These are phyloP conservation scores for Isoetes taiwanensis DNA, from an alignment of 75 land plant genomes.

Conservation along the genomic window DNA sequence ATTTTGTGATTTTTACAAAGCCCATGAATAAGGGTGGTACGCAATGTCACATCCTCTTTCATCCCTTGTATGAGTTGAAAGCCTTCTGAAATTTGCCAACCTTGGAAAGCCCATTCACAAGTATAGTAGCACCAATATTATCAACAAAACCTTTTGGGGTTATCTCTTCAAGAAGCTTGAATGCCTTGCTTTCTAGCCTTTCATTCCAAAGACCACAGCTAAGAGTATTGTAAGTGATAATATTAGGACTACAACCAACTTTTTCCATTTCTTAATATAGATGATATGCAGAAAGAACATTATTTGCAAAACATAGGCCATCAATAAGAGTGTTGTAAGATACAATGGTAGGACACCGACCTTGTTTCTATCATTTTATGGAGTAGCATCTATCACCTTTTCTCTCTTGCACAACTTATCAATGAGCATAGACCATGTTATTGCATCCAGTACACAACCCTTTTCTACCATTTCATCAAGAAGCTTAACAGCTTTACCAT, in stretches of 20 bases:
- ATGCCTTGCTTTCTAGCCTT: no score
- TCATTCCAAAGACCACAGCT: neutral
- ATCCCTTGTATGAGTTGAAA: conserved; percentile 13
- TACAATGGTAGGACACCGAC: conserved; percentile 28
- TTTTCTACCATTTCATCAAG: conserved; percentile 32
- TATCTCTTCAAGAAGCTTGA: no score
- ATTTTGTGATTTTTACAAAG: conserved; percentile 45
- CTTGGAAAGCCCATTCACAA: conserved; percentile 33
- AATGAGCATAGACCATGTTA: conserved; percentile 62
- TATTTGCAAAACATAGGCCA: conserved; percentile 19
- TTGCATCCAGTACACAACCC: conserved; percentile 51
- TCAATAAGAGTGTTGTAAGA: conserved; percentile 37
- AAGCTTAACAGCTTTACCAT: conserved; percentile 16
- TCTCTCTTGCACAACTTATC: conserved; percentile 38
- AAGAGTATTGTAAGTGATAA: conserved; percentile 8
- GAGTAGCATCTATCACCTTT: no score
- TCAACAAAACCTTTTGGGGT: conserved; percentile 34
- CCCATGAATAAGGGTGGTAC: conserved; percentile 54
- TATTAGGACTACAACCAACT: no score
- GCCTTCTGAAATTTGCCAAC: conserved; percentile 25
- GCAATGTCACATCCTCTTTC: conserved; percentile 27
- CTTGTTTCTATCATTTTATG: no score
- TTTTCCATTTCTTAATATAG: conserved; percentile 25
- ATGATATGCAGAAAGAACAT: conserved; percentile 15
- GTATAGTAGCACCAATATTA: no score